Base-by-base conservation (phyloP, 2,329 filamentous ascomycete genomes). In the Pleomassaria siparia region DNA sequence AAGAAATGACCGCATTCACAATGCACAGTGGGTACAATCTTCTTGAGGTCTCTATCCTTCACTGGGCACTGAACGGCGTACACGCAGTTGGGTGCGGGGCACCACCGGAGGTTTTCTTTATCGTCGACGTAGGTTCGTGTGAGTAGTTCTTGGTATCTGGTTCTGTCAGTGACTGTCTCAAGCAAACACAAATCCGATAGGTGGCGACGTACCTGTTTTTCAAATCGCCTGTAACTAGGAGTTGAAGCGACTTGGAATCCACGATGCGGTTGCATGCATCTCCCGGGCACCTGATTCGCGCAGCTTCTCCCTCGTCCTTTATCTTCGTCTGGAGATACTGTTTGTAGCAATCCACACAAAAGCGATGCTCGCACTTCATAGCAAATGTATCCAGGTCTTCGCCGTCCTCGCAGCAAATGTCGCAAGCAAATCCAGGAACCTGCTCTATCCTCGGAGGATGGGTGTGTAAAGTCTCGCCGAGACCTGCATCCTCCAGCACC, bases 81-180 rank as follows among this genome's bases (percentile, higher is more conserved):
- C 61, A 88, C 83, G 72, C 94, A 99, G 70, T 99, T 92, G n/a
- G 94, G 94, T 1, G 92, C 92, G 0, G 94, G 94, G 69, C 94
- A 99, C 94, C 94, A 99, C 70, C 95, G 96, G 50, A 97, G 82
- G 46, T 87, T 87, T 47, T 96, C 91, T 72, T 91, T 96, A 72
- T 99, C 92, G 71, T 99, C 94, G 50, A 99, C 94, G 64, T 96
- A 99, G 6, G 91, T 96, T 59, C 94, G 81, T 64, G 89, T 96
- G 26, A 99, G 84, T 13, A 99, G 80, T 59, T 88, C 85, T 55
- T 88, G 84, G 66, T 99, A 99, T 56, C 91, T 83, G 55, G 28
- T 49, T n/a, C 32, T 11, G 46, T 67, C 44, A 62, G 56, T 15
- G 18, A 43, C 13, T 37, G 10, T 16, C 18, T 26, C 12, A 44